Percentiles rank a stretch among this genome's conserved stretches.
Conservation (phyloP, 371 early-diverging fungal species). For the Mortierella sp. region DNA sequence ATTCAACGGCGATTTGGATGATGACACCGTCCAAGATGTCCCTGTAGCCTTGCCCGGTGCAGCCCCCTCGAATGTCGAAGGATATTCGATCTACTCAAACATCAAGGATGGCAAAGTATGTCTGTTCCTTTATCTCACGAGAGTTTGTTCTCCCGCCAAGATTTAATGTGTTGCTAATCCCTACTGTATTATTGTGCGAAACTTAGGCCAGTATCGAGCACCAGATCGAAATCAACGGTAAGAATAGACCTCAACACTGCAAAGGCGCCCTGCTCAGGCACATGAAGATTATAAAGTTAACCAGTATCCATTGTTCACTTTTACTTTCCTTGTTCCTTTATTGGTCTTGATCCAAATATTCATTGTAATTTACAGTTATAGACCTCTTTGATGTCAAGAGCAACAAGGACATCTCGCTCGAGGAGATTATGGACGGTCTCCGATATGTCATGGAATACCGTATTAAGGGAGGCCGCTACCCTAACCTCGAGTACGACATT, state of each 20-base stretch:
- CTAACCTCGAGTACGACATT: conserved; percentile 80
- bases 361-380: conserved; percentile 57
- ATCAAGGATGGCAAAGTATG: conserved; percentile 54
- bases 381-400: conserved; percentile 77
- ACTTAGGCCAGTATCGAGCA: conserved; percentile 54
- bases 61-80: conserved; percentile 29
- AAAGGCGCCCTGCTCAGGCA: neutral
- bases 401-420: conserved; percentile 80
- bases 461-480: conserved; percentile 86
- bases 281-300: too few relatives aligned
- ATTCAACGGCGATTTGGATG: conserved; percentile 4
- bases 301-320: neutral
- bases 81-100: conserved; percentile 56
- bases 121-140: neutral
- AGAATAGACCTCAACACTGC: neutral
- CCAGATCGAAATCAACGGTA: conserved; percentile 57
- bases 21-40: conserved; percentile 3
- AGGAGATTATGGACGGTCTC: conserved; percentile 90
- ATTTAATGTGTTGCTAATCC: neutral
- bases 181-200: neutral
- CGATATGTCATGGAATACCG: conserved; percentile 96
- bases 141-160: neutral
- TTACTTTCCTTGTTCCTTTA: neutral
- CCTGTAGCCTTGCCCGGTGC: conserved; percentile 3
- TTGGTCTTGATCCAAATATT: neutral